Conservation (phyloP, 1,284 basidiomycete species). For the Somion occarium region DNA sequence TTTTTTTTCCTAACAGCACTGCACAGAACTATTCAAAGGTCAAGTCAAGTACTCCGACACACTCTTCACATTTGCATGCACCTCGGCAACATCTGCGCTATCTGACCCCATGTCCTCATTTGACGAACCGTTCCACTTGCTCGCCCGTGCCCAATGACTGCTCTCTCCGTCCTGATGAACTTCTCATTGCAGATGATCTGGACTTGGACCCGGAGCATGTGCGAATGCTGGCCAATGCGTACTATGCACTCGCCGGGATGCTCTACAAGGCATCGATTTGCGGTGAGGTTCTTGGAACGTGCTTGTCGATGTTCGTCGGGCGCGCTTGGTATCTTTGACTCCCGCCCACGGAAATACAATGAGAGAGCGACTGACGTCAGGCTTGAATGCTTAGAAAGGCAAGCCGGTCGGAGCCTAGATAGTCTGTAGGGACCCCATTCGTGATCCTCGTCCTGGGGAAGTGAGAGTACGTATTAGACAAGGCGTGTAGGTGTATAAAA, state of each 20-base stretch:
- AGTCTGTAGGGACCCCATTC: no score
- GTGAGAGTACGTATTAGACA: no score
- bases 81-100: slow-evolving; percentile 30
- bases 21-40: no score
- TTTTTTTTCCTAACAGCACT: no score
- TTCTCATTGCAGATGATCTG: slow-evolving; percentile 1
- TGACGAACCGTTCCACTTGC: slow-evolving; percentile 39
- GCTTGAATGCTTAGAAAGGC: no score
- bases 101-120: slow-evolving; percentile 46
- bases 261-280: slow-evolving; percentile 58
- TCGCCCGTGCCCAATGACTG: slow-evolving; percentile 36
- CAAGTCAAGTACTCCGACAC: slow-evolving; percentile 48
- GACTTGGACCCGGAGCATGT: slow-evolving; percentile 41
- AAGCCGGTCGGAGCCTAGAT: no score
- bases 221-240: slow-evolving; percentile 64
- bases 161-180: neutral
- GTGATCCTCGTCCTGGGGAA: no score
- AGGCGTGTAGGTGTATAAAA: no score
- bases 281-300: slow-evolving; percentile 60
- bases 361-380: no score
- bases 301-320: slow-evolving; percentile 49
- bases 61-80: slow-evolving; percentile 54
- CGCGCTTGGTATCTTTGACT: slow-evolving; percentile 30
- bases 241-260: slow-evolving; percentile 58
- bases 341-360: neutral